Conservation (phyloP, 805 yeast species). For the Vanderwaltozyma tropicalis region DNA sequence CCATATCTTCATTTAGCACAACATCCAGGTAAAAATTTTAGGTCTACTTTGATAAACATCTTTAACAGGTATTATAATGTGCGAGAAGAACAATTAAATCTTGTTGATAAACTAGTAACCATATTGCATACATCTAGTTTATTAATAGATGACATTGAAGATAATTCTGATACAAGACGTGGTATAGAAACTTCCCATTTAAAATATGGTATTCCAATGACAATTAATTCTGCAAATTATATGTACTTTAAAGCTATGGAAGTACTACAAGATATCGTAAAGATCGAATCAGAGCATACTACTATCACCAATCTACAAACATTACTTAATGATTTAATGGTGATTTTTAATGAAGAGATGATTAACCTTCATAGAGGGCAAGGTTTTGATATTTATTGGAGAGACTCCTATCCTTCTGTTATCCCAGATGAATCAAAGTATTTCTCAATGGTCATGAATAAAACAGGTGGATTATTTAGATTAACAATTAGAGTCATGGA, state of each 20-base stretch:
- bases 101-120: constrained; percentile 41
- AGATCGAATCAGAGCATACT: constrained; percentile 5
- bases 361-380: constrained; percentile 80
- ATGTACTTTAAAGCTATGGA: constrained; percentile 68
- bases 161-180: constrained; percentile 56
- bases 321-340: constrained; percentile 24
- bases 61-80: constrained; percentile 45
- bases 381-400: constrained; percentile 81
- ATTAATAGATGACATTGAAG: constrained; percentile 84
- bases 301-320: constrained; percentile 2
- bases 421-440: constrained; percentile 60
- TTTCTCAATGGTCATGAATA: constrained; percentile 71
- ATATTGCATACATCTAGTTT: constrained; percentile 57
- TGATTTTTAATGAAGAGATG: constrained; percentile 59
- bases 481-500: constrained; percentile 60
- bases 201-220: constrained; percentile 65
- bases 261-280: constrained; percentile 24
- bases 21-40: constrained; percentile 48
- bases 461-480: constrained; percentile 83
- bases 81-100: constrained; percentile 29
- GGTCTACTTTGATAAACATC: constrained; percentile 38
- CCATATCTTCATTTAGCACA: constrained; percentile 44
- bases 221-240: constrained; percentile 74
- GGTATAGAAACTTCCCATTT: constrained; percentile 75
- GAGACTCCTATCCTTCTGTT: constrained; percentile 40